phyloP scores from a whole-genome alignment of 495 filamentous ascomycete species.

The Xylaria scruposa region DNA sequence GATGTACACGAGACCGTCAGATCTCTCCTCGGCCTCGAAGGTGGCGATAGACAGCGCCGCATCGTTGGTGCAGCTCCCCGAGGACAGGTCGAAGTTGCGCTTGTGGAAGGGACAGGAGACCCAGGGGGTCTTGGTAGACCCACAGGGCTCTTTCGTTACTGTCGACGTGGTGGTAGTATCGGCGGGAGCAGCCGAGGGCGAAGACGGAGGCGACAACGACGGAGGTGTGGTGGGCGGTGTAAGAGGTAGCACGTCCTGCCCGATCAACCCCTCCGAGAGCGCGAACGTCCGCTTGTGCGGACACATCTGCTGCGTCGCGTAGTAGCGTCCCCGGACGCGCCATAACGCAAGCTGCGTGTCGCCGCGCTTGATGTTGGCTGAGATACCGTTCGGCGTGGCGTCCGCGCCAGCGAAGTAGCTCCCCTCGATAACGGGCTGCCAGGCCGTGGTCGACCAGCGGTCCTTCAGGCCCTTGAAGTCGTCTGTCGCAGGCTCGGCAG shows the following conservation, averaged over 20 bases:
- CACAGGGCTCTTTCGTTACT: slow-evolving; percentile 30
- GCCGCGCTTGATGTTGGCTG: slow-evolving; percentile 79
- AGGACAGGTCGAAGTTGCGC: slow-evolving; percentile 81
- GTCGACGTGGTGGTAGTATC: background rate
- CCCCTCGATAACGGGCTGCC: slow-evolving; percentile 84
- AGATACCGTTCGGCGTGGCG: slow-evolving; percentile 68
- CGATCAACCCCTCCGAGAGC: slow-evolving; percentile 84
- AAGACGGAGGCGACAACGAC: slow-evolving; percentile 39
- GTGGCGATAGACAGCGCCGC: slow-evolving; percentile 80
- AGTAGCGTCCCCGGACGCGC: slow-evolving; percentile 82
- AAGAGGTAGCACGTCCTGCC: slow-evolving; percentile 63
- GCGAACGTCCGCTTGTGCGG: slow-evolving; percentile 95
- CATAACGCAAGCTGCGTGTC: slow-evolving; percentile 94
- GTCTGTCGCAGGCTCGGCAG: slow-evolving; percentile 67
- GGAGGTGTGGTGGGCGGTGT: slow-evolving; percentile 50
- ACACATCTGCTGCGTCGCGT: slow-evolving; percentile 98
- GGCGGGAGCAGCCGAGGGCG: background rate
- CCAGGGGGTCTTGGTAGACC: slow-evolving; percentile 66
- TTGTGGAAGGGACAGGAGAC: slow-evolving; percentile 94
- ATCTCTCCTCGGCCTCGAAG: slow-evolving; percentile 79
- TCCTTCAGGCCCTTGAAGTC: slow-evolving; percentile 73
- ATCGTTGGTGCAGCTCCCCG: slow-evolving; percentile 81
- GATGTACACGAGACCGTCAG: slow-evolving; percentile 84
- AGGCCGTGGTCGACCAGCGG: slow-evolving; percentile 75
- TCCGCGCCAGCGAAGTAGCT: slow-evolving; percentile 73